A percentile compares a stretch with the other conserved stretches of the same genome.
These are phyloP conservation scores for Vigna reflexopilosa DNA, from an alignment of 306 rosid species.

Conservation along the genomic window DNA sequence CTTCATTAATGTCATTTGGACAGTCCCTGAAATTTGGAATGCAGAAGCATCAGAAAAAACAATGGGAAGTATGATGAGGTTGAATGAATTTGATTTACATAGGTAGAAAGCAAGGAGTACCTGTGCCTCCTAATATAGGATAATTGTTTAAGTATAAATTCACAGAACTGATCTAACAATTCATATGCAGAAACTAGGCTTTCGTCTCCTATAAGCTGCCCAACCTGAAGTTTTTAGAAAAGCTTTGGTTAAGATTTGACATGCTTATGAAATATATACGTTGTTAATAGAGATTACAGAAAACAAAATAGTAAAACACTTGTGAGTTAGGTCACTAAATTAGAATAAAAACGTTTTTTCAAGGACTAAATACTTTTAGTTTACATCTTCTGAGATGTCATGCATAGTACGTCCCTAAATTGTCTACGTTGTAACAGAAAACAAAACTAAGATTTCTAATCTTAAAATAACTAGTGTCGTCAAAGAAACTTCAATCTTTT, in stretches of 20 bases:
- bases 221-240: slow-evolving; percentile 56
- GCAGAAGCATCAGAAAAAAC: neutral
- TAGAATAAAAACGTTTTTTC: neutral
- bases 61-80: neutral
- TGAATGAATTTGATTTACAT: slow-evolving; percentile 3
- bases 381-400: neutral
- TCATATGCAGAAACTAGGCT: slow-evolving; percentile 53
- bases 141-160: slow-evolving; percentile 59
- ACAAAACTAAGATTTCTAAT: neutral
- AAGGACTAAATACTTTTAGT: neutral
- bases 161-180: slow-evolving; percentile 69
- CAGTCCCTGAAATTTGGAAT: slow-evolving; percentile 50
- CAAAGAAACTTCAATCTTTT: too few species aligned
- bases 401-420: too few species aligned
- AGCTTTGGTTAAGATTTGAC: neutral
- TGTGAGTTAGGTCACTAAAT: neutral
- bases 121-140: slow-evolving; percentile 73
- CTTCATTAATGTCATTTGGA: slow-evolving; percentile 85
- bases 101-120: slow-evolving; percentile 46
- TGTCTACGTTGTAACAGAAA: neutral
- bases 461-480: neutral
- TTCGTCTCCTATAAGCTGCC: slow-evolving; percentile 69
- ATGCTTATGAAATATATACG: neutral
- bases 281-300: neutral
- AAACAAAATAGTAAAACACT: neutral